These are phyloP conservation scores for Phytophthora nicotianae DNA, from an alignment of 352 stramenopile species.

Conservation along the genomic window DNA sequence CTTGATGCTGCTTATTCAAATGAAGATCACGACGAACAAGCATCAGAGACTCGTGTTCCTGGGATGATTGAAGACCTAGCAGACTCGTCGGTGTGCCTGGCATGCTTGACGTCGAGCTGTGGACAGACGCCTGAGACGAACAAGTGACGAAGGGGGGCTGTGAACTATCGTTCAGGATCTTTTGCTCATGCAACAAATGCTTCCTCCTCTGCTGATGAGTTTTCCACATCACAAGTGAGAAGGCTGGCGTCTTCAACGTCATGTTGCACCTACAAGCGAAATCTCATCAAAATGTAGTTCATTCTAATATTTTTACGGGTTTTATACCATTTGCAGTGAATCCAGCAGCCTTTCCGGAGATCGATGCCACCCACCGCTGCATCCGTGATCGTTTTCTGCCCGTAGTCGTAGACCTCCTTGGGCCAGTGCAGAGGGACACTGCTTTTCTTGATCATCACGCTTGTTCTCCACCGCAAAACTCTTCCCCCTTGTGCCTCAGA, in stretches of 20 bases:
- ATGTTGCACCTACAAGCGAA: constrained; percentile 36
- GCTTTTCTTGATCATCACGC: constrained; percentile 13
- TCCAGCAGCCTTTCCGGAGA: constrained; percentile 46
- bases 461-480: neutral
- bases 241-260: constrained; percentile 45
- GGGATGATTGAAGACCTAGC: constrained; percentile 6
- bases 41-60: constrained; percentile 31
- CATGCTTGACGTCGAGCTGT: constrained; percentile 7
- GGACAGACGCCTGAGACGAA: constrained; percentile 30
- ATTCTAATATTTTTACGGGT: neutral
- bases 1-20: constrained; percentile 28
- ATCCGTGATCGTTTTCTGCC: constrained; percentile 41
- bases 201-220: constrained; percentile 33
- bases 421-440: constrained; percentile 31
- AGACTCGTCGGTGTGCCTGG: neutral
- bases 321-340: constrained; percentile 52
- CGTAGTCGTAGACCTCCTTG: constrained; percentile 59
- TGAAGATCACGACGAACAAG: constrained; percentile 32
- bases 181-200: constrained; percentile 23
- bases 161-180: constrained; percentile 7
- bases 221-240: constrained; percentile 32
- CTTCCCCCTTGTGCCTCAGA: constrained; percentile 2
- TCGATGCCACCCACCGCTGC: constrained; percentile 47
- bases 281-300: neutral
- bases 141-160: constrained; percentile 25